phyloP scores from a whole-genome alignment of 306 rosid species.

The Lathyrus tuberosus region DNA sequence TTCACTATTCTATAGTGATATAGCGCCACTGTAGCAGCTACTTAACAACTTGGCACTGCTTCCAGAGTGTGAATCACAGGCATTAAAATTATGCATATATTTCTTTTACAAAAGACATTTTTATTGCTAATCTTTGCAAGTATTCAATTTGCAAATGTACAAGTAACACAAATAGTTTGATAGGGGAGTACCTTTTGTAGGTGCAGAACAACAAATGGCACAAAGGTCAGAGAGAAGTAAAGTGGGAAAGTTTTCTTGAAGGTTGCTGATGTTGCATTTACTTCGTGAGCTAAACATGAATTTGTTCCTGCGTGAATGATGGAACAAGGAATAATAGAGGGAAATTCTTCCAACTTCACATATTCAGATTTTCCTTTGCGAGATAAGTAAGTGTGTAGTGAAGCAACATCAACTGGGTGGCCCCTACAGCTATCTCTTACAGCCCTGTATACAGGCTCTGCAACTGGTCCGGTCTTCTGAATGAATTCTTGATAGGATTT shows the following conservation, averaged over 20 bases:
- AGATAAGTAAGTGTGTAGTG: conserved; percentile 72
- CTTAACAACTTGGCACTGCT: no score
- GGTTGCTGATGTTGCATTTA: conserved; percentile 78
- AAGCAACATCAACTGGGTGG: conserved; percentile 65
- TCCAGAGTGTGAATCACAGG: conserved; percentile 8
- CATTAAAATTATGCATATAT: conserved; percentile 2
- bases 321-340: conserved; percentile 82
- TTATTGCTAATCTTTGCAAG: conserved; percentile 22
- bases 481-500: conserved; percentile 89
- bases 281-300: conserved; percentile 80
- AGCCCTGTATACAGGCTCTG: conserved; percentile 91
- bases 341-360: conserved; percentile 80
- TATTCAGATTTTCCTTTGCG: conserved; percentile 51
- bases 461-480: conserved; percentile 96
- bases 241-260: conserved; percentile 94
- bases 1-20: no score
- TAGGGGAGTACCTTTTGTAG: conserved; percentile 77
- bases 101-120: not conserved
- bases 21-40: no score
- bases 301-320: conserved; percentile 79
- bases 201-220: conserved; percentile 89
- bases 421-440: conserved; percentile 92
- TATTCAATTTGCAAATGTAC: conserved; percentile 18
- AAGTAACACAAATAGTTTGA: conserved; percentile 19
- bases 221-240: conserved; percentile 94